Evolutionary conservation across 2,329 filamentous ascomycete species (phyloP), one percentile per base, ranked within the genome.

Genomic region (Pseudogymnoascus destructans): DNA sequence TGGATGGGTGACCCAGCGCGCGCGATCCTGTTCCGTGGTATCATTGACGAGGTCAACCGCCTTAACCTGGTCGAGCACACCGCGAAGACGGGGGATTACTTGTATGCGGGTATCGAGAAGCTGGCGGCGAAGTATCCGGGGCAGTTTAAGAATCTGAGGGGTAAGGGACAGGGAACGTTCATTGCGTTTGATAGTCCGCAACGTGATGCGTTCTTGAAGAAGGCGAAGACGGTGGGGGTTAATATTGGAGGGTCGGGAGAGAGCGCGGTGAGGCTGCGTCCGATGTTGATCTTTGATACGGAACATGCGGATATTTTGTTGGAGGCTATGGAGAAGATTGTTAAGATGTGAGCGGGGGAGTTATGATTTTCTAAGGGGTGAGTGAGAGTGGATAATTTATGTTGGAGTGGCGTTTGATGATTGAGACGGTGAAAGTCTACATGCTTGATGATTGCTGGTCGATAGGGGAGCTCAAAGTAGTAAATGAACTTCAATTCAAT

Each of bases 251-350:
- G 86, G n/a, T 82, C 79, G 65, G 87, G 87, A 27, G 78, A 78
- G 69, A 74, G 71, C 62, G 86, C 87, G 11, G 83, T 92, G 17
- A 74, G 87, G 60, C 73, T 92, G 69, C 76, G 87, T 64, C 87
- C 87, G 8, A 92, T 92, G 87, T 74, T 92, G 66, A 82, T 91
- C 67, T 91, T 92, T 65, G 87, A 95, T 81, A 81, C 89, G 78
- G 82, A 86, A 70, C 92, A 97, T 73, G 91, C 86, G 19, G 88
- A 95, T 73, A 83, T 95, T 61, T 75, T 96, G 66, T 72, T 95
- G 55, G 89, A 88, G 66, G 79, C 78, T 21, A 69, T 95, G 64
- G 89, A 95, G 77, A 89, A 69, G 63, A 66, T 70, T 21, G 59
- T 68, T 15, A 69, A 68, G 62, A 64, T 65, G 38, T 70, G 62